These are phyloP conservation scores for Irpex sp. DNA, from an alignment of 1,284 basidiomycete species.

Conservation along the genomic window DNA sequence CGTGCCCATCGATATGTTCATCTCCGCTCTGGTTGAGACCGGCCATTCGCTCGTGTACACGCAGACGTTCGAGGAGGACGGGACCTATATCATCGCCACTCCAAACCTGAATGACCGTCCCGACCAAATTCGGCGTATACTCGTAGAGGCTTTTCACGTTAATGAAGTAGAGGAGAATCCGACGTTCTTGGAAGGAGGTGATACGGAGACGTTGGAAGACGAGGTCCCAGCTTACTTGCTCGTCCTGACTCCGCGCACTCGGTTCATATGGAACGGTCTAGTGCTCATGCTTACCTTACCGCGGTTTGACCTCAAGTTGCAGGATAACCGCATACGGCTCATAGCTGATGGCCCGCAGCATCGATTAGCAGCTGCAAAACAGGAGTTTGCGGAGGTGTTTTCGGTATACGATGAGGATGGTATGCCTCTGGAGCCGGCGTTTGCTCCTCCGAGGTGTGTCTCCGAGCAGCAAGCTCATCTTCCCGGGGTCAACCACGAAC, in stretches of 20 bases:
- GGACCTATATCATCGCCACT: conserved; percentile 92
- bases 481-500: conserved; percentile 84
- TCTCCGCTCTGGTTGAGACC: conserved; percentile 78
- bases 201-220: conserved; percentile 46
- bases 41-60: conserved; percentile 97
- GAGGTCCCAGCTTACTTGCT: conserved; percentile 76
- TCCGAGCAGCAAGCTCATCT: conserved; percentile 91
- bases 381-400: conserved; percentile 72
- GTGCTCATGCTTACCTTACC: conserved; percentile 74
- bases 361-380: conserved; percentile 77
- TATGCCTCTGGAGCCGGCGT: conserved; percentile 39
- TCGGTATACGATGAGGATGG: conserved; percentile 58
- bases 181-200: conserved; percentile 47
- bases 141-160: conserved; percentile 83
- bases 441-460: conserved; percentile 56
- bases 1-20: conserved; percentile 78
- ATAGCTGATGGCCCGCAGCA: conserved; percentile 86
- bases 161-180: conserved; percentile 61
- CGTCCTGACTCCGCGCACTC: conserved; percentile 80
- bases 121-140: conserved; percentile 76
- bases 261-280: conserved; percentile 94
- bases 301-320: conserved; percentile 73
- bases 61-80: conserved; percentile 83
- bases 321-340: conserved; percentile 81
- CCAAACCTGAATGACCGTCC: conserved; percentile 82